Percentiles rank a stretch among this genome's conserved stretches.
These are phyloP conservation scores for Papilionanthe hybrid DNA, from an alignment of 116 monocot genomes.

Conservation along the genomic window DNA sequence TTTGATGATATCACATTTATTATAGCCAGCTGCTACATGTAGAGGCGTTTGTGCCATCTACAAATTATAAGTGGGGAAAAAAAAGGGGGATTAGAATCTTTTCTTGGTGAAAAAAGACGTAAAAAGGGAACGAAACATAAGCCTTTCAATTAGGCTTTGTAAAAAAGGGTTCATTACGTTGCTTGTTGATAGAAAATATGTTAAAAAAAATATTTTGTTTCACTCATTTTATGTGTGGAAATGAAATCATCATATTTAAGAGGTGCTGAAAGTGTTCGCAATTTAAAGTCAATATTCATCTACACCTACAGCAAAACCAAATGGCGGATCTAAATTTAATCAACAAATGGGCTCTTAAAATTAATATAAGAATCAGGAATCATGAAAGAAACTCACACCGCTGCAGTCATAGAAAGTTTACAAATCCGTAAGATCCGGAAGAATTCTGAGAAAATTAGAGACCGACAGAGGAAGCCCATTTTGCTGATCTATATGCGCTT, in stretches of 20 bases:
- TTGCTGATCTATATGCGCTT: too few species aligned
- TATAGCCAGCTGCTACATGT: slow-evolving; percentile 77
- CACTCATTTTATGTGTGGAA: neutral
- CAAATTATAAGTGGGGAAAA: neutral
- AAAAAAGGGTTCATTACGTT: too few species aligned
- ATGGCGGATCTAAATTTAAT: neutral
- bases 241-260: neutral
- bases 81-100: neutral
- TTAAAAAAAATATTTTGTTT: neutral
- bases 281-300: neutral
- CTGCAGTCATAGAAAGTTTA: neutral
- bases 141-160: too few species aligned
- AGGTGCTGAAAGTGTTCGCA: neutral
- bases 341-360: too few species aligned
- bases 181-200: neutral
- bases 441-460: neutral
- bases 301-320: neutral
- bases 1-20: slow-evolving; percentile 49
- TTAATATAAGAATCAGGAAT: neutral
- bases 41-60: slow-evolving; percentile 92
- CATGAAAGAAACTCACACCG: neutral
- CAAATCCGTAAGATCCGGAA: neutral
- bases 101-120: neutral
- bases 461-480: neutral
- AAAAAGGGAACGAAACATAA: neutral